These are phyloP conservation scores for Leccinum boreale DNA, from an alignment of 768 basidiomycete species.

Conservation along the genomic window DNA sequence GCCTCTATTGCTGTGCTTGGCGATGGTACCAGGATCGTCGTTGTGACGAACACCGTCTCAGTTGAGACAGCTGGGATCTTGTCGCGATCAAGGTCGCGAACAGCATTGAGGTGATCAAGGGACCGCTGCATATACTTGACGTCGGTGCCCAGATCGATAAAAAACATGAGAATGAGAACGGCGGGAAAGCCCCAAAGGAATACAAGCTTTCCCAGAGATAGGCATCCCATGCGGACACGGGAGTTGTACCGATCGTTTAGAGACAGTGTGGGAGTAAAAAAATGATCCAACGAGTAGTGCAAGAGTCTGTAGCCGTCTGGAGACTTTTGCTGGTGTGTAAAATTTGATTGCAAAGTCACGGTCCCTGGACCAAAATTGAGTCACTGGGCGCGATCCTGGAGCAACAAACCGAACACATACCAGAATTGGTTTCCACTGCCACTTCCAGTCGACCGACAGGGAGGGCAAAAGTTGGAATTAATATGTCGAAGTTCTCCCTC, in stretches of 20 bases:
- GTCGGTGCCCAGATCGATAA: constrained; percentile 28
- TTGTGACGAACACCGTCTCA: constrained; percentile 32
- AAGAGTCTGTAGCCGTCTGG: constrained; percentile 46
- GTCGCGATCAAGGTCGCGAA: constrained; percentile 6
- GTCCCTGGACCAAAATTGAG: constrained; percentile 40
- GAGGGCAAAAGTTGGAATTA: constrained; percentile 72
- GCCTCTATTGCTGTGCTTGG: constrained; percentile 1
- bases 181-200: constrained; percentile 16
- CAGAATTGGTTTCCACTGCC: constrained; percentile 47
- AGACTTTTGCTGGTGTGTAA: constrained; percentile 46
- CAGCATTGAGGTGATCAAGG: constrained; percentile 18
- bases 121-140: constrained; percentile 24
- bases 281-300: constrained; percentile 54
- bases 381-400: background rate
- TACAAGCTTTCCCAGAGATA: constrained; percentile 9
- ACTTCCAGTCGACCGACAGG: constrained; percentile 67
- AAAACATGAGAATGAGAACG: constrained; percentile 14
- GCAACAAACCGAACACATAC: constrained; percentile 37
- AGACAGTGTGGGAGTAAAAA: constrained; percentile 55
- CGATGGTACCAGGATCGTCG: constrained; percentile 19
- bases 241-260: constrained; percentile 22
- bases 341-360: constrained; percentile 49
- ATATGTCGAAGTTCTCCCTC: constrained; percentile 39
- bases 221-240: constrained; percentile 7
- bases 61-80: constrained; percentile 3